Evolutionary conservation across 805 yeast genomes (phyloP).

Genomic region (Barnettozyma sucrosica): DNA sequence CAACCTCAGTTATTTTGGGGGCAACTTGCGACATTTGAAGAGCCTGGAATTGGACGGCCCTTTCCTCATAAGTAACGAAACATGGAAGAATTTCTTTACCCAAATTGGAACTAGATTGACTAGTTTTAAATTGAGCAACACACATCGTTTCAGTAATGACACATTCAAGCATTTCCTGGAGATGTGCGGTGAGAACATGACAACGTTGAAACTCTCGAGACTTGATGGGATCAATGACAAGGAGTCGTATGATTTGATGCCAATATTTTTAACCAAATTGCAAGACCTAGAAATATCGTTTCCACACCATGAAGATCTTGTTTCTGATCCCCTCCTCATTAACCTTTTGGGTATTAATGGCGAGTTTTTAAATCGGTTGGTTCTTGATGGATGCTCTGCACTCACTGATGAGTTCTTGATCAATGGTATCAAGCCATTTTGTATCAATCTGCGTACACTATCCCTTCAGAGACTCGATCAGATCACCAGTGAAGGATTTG

Average conservation of each 20-base stretch:
- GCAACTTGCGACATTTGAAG: slow-evolving; percentile 50
- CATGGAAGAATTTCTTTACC: slow-evolving; percentile 77
- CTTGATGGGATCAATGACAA: slow-evolving; percentile 65
- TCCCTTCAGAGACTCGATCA: slow-evolving; percentile 57
- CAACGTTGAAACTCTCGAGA: slow-evolving; percentile 55
- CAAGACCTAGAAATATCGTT: slow-evolving; percentile 59
- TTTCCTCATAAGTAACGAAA: slow-evolving; percentile 65
- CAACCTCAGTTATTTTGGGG: slow-evolving; percentile 55
- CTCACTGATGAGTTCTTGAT: slow-evolving; percentile 59
- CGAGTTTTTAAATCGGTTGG: slow-evolving; percentile 47
- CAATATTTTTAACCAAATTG: slow-evolving; percentile 53
- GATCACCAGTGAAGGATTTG: slow-evolving; percentile 64
- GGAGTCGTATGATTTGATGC: slow-evolving; percentile 54
- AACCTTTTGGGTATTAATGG: slow-evolving; percentile 60
- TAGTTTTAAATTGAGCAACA: slow-evolving; percentile 63
- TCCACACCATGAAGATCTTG: slow-evolving; percentile 59
- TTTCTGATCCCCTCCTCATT: slow-evolving; percentile 62
- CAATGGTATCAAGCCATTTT: slow-evolving; percentile 55
- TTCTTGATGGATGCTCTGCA: slow-evolving; percentile 66
- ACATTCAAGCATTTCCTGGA: slow-evolving; percentile 58
- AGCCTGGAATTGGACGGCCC: slow-evolving; percentile 80
- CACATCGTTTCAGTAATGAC: slow-evolving; percentile 74
- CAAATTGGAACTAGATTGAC: slow-evolving; percentile 46
- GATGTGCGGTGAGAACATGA: slow-evolving; percentile 51
- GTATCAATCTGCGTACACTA: slow-evolving; percentile 49